phyloP scores from a whole-genome alignment of 2,329 filamentous ascomycete genomes.

The Colletotrichum navitas region DNA sequence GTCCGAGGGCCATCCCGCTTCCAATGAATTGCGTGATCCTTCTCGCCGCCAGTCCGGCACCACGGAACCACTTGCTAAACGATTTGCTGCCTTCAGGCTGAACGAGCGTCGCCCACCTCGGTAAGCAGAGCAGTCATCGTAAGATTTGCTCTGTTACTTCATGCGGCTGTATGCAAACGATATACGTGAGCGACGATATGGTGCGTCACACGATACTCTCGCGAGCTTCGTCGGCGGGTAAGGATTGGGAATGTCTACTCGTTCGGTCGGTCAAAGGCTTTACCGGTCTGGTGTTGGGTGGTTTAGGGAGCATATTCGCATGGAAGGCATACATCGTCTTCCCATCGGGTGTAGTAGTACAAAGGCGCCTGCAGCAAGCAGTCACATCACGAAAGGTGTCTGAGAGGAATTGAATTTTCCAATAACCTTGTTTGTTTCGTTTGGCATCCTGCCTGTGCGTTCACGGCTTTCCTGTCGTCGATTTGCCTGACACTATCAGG shows the following conservation, averaged over 20 bases:
- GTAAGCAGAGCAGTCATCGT: conserved; percentile 25
- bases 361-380: not conserved
- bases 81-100: conserved; percentile 75
- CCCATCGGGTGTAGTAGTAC: not conserved
- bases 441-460: not conserved
- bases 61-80: conserved; percentile 72
- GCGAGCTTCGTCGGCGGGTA: not conserved
- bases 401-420: not conserved
- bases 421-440: not conserved
- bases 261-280: conserved; percentile 3
- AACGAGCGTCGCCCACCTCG: conserved; percentile 54
- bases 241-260: conserved; percentile 11
- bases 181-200: conserved; percentile 5
- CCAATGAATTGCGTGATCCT: conserved; percentile 44
- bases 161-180: conserved; percentile 4
- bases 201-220: not conserved
- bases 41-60: conserved; percentile 48
- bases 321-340: conserved; percentile 12
- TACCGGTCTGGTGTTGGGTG: conserved; percentile 17
- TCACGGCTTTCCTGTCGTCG: not conserved
- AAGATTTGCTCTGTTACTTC: conserved; percentile 4
- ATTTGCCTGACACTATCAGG: too few species aligned
- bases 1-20: conserved; percentile 52
- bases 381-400: conserved; percentile 2
- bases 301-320: conserved; percentile 27